Evolutionary conservation across 495 filamentous ascomycete species (phyloP).

Genomic region (Jackrogersella multiformis): DNA sequence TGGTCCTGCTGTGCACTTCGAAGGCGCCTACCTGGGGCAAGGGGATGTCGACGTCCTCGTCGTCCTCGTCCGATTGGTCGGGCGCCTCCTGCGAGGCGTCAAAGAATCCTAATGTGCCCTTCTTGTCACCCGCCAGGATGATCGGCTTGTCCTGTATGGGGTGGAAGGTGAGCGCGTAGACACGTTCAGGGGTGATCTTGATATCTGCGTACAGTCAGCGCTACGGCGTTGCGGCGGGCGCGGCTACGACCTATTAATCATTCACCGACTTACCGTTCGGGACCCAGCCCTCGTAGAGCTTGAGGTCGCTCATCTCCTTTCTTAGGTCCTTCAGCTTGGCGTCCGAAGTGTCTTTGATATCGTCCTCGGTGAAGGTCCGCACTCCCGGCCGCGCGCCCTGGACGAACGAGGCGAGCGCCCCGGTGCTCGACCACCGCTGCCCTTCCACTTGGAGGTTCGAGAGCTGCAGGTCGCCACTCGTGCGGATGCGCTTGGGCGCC

Average conservation of each 20-base stretch:
- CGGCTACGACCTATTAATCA: neutral
- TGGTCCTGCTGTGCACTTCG: conserved; percentile 90
- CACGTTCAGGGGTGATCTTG: conserved; percentile 89
- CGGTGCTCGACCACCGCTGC: conserved; percentile 63
- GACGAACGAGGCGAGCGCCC: conserved; percentile 49
- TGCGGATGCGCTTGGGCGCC: conserved; percentile 52
- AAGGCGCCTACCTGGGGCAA: conserved; percentile 83
- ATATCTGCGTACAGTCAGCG: conserved; percentile 67
- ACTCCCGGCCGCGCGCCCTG: conserved; percentile 80
- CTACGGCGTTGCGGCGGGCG: neutral
- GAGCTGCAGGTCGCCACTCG: conserved; percentile 68
- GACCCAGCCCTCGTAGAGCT: conserved; percentile 82
- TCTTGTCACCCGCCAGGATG: conserved; percentile 95
- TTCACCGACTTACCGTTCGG: conserved; percentile 69
- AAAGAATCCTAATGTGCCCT: conserved; percentile 92
- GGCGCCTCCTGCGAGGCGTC: conserved; percentile 80
- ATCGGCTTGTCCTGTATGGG: conserved; percentile 84
- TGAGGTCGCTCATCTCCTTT: conserved; percentile 79
- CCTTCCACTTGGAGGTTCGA: conserved; percentile 84
- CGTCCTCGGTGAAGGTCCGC: conserved; percentile 79
- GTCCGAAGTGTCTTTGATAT: conserved; percentile 83
- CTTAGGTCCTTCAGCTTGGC: conserved; percentile 78
- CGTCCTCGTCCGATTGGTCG: conserved; percentile 63
- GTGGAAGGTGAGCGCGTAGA: conserved; percentile 90
- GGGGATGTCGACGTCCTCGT: conserved; percentile 69